Conservation (phyloP, 2,329 filamentous ascomycete species). For the Cordyceps cateniannulata region DNA sequence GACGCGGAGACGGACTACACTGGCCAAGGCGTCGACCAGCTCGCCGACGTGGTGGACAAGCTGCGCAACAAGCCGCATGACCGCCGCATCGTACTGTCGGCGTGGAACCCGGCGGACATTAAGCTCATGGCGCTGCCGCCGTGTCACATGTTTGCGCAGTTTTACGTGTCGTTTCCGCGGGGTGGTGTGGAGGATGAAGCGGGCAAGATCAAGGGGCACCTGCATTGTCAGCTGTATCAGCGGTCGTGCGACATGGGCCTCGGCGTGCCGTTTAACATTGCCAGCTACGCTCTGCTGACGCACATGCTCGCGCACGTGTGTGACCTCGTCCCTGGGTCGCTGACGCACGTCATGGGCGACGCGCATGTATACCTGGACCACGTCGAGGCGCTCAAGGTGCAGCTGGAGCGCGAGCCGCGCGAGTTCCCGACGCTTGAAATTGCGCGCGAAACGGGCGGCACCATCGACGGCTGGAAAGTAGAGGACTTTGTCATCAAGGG, state of each 20-base stretch:
- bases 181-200: constrained; percentile 15
- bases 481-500: constrained; percentile 84
- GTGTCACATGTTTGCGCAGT: constrained; percentile 97
- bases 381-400: constrained; percentile 74
- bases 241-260: constrained; percentile 95
- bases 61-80: constrained; percentile 80
- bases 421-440: constrained; percentile 78
- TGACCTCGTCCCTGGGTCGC: constrained; percentile 73
- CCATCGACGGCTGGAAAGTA: constrained; percentile 82
- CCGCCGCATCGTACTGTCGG: constrained; percentile 79
- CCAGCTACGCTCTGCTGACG: constrained; percentile 84
- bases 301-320: constrained; percentile 91
- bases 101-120: constrained; percentile 89
- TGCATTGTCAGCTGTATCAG: constrained; percentile 90
- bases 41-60: constrained; percentile 85
- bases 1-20: constrained; percentile 76
- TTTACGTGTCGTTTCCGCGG: constrained; percentile 74
- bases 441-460: constrained; percentile 57
- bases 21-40: constrained; percentile 85
- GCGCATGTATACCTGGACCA: constrained; percentile 96
- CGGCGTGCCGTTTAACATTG: constrained; percentile 96
- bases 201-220: constrained; percentile 51
- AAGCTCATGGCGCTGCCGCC: constrained; percentile 86
- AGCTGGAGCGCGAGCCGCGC: constrained; percentile 72
- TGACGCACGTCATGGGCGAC: constrained; percentile 96